Percentiles rank a stretch among this genome's conserved stretches.
These are phyloP conservation scores for Emericellopsis atlantica DNA, from an alignment of 2,329 filamentous ascomycete species.

Conservation along the genomic window DNA sequence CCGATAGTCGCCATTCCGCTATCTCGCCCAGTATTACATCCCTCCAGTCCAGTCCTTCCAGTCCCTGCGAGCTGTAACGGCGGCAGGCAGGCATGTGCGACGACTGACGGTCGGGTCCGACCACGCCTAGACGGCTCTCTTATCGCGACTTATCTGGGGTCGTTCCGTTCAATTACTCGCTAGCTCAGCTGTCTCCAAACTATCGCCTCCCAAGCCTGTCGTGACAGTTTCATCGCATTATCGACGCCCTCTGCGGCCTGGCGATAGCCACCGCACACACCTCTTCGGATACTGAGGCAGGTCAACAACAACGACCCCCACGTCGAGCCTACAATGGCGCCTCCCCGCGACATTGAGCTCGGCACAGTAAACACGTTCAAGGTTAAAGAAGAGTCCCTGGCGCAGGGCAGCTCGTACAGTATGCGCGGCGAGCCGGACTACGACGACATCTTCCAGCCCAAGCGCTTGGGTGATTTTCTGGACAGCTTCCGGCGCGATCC, in stretches of 20 bases:
- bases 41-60: too few species aligned
- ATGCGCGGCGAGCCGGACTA: slow-evolving; percentile 35
- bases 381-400: slow-evolving; percentile 43
- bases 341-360: slow-evolving; percentile 35
- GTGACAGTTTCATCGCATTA: background rate
- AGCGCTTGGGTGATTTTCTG: slow-evolving; percentile 29
- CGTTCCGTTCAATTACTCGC: too few species aligned
- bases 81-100: background rate
- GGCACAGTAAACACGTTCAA: slow-evolving; percentile 44
- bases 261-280: background rate
- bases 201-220: background rate
- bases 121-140: background rate
- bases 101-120: slow-evolving; percentile 1
- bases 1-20: too few species aligned
- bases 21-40: too few species aligned
- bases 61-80: too few species aligned
- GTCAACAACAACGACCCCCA: background rate
- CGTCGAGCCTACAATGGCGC: slow-evolving; percentile 18
- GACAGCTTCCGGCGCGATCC: slow-evolving; percentile 55
- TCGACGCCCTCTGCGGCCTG: background rate
- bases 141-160: too few species aligned
- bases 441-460: slow-evolving; percentile 19
- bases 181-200: too few species aligned
- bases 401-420: slow-evolving; percentile 34
- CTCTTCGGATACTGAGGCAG: background rate